These are phyloP conservation scores for Ophiostoma ips DNA, from an alignment of 2,329 filamentous ascomycete species.

Conservation along the genomic window DNA sequence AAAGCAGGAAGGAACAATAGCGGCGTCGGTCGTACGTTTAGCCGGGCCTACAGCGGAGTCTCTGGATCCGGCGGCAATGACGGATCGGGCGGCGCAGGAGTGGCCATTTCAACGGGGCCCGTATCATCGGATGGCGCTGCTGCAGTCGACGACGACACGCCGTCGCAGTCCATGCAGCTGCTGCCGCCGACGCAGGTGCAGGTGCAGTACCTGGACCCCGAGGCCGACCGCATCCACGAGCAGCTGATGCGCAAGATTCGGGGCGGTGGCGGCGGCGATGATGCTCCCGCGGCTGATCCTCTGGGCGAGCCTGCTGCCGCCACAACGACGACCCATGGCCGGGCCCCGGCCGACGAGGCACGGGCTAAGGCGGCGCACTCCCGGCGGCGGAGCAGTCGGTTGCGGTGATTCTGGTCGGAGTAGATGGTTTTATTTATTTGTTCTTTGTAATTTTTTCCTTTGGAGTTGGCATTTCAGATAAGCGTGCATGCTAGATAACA, in stretches of 20 bases:
- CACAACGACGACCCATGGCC: background rate
- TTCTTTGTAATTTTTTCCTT: background rate
- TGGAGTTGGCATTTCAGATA: background rate
- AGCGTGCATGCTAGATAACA: background rate
- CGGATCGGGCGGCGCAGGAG: background rate
- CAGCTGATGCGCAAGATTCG: constrained; percentile 32
- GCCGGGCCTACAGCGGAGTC: background rate
- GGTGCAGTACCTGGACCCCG: constrained; percentile 38
- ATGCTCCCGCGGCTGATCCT: background rate
- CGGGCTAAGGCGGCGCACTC: background rate
- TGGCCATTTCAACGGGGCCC: background rate
- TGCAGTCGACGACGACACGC: constrained; percentile 23
- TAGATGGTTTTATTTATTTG: background rate
- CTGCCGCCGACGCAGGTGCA: constrained; percentile 33
- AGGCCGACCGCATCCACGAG: constrained; percentile 30
- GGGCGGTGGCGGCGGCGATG: constrained; percentile 14
- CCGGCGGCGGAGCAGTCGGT: constrained; percentile 5
- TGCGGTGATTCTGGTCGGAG: background rate
- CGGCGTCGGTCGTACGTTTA: constrained; percentile 5
- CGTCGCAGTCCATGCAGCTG: constrained; percentile 14
- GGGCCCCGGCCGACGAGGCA: background rate
- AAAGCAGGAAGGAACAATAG: background rate
- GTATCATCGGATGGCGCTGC: too few relatives aligned
- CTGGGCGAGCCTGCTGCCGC: background rate
- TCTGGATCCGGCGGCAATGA: background rate